A percentile compares a stretch with the other conserved stretches of the same genome.
Evolutionary conservation across 2,329 filamentous ascomycete genomes (phyloP).

Genomic region (Ceratocystis eucalypticola): DNA sequence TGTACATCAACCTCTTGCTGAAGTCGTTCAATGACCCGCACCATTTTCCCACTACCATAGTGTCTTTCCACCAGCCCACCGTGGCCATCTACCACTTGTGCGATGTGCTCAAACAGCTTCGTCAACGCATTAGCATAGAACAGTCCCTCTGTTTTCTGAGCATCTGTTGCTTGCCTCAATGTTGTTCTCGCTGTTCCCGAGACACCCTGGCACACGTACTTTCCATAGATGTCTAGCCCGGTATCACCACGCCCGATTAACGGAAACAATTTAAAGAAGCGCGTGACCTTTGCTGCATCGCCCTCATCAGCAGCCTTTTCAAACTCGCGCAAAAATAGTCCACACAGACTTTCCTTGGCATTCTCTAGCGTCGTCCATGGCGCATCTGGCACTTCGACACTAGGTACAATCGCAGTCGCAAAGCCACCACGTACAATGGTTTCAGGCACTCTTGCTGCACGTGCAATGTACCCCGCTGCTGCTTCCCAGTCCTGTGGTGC

Average conservation of each 20-base stretch:
- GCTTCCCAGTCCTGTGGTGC: slow-evolving; percentile 98
- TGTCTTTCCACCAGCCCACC: slow-evolving; percentile 83
- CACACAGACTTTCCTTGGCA: slow-evolving; percentile 79
- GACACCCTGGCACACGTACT: slow-evolving; percentile 92
- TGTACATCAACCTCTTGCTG: slow-evolving; percentile 94
- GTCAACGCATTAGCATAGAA: slow-evolving; percentile 88
- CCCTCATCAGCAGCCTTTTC: slow-evolving; percentile 76
- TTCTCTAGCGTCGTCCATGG: slow-evolving; percentile 76
- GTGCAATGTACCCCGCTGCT: slow-evolving; percentile 74
- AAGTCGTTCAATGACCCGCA: slow-evolving; percentile 78
- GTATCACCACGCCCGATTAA: slow-evolving; percentile 80
- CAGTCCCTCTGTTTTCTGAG: slow-evolving; percentile 40
- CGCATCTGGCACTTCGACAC: slow-evolving; percentile 84
- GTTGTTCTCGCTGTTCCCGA: slow-evolving; percentile 69
- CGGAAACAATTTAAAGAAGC: slow-evolving; percentile 97
- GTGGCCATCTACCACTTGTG: slow-evolving; percentile 87
- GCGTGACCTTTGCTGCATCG: slow-evolving; percentile 79
- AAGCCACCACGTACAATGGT: slow-evolving; percentile 73
- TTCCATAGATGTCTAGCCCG: slow-evolving; percentile 85
- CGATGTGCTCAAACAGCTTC: slow-evolving; percentile 92
- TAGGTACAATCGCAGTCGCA: slow-evolving; percentile 84
- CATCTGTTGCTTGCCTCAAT: slow-evolving; percentile 52
- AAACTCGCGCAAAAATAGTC: slow-evolving; percentile 84
- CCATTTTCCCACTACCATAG: slow-evolving; percentile 88
- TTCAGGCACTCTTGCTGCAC: slow-evolving; percentile 67